Evolutionary conservation across 2,329 filamentous ascomycete species (phyloP), one percentile per base, ranked within the genome.

Genomic region (Calonectria henricotiae): DNA sequence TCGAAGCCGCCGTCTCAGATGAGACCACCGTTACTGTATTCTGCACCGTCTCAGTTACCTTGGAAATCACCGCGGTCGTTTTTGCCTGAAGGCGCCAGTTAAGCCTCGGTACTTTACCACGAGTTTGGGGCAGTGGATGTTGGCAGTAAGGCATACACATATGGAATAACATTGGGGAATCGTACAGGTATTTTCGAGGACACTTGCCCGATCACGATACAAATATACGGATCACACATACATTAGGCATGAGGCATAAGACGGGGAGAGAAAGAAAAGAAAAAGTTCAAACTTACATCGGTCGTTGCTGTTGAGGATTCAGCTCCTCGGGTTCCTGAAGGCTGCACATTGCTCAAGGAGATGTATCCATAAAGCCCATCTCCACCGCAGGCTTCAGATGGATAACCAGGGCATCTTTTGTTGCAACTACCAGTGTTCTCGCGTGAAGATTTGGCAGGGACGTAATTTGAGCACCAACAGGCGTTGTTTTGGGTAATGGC

Each of bases 391-490:
- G 84, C 81, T 72, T 95, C 92, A 1, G 63, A 39, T 0, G 89
- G 89, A 78, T 88, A 96, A n/a, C 92, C 93, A 9, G 92, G 92
- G 75, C 93, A 96, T 17, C 81, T 62, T 0, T 80, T 80, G 73
- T 86, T 81, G 82, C 93, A 96, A 25, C 86, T 75, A 39, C 72
- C 74, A 1, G 82, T 80, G 25, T 83, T 77, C 62, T 86, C 83
- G 65, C 85, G 79, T 37, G 79, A 80, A 23, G 77, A 78, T 37
- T 83, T 73, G 61, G 84, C 84, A 9, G 93, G 93, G 2, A 86
- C 86, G 76, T 91, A 91, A 79, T 94, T 88, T 43, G 92, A 91
- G 80, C 93, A 96, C 92, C 92, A 96, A 79, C 93, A 96, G 62
- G 86, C 81, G 37, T 89, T 84, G 17, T 82, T 86, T 75, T 94